Evolutionary conservation across 371 early-diverging fungal species (phyloP).

Genomic region (Circinella minor): DNA sequence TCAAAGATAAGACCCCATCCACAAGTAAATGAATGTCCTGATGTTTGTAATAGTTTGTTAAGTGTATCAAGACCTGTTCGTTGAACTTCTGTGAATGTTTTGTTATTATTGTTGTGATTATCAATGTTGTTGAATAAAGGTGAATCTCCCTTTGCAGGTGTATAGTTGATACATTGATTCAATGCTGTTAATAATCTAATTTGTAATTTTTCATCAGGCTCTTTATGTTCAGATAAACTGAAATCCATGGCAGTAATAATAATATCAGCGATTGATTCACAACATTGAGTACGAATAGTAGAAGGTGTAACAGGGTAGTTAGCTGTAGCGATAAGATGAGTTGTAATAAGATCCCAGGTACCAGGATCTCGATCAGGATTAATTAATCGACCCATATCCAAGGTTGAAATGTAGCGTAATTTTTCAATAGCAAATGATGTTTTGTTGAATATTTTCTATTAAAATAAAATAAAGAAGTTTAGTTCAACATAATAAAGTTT

Average conservation of each 20-base stretch:
- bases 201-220: constrained; percentile 61
- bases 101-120: constrained; percentile 15
- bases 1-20: constrained; percentile 94
- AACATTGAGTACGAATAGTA: constrained; percentile 81
- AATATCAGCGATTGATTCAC: constrained; percentile 81
- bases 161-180: constrained; percentile 48
- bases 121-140: constrained; percentile 1
- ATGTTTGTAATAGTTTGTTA: constrained; percentile 86
- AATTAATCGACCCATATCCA: constrained; percentile 75
- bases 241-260: constrained; percentile 75
- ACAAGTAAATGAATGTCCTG: constrained; percentile 85
- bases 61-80: constrained; percentile 88
- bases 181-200: constrained; percentile 51
- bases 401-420: constrained; percentile 72
- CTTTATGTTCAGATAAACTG: constrained; percentile 57
- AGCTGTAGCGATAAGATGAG: constrained; percentile 82
- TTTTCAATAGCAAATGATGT: constrained; percentile 87
- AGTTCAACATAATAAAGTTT: neutral
- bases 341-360: constrained; percentile 76
- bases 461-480: neutral
- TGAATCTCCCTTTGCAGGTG: constrained; percentile 24
- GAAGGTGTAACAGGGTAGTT: constrained; percentile 62
- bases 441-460: constrained; percentile 70
- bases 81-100: constrained; percentile 72
- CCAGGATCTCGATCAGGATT: constrained; percentile 43